Evolutionary conservation across 805 yeast species (phyloP).

Genomic region (Priceomyces fermenticarens): DNA sequence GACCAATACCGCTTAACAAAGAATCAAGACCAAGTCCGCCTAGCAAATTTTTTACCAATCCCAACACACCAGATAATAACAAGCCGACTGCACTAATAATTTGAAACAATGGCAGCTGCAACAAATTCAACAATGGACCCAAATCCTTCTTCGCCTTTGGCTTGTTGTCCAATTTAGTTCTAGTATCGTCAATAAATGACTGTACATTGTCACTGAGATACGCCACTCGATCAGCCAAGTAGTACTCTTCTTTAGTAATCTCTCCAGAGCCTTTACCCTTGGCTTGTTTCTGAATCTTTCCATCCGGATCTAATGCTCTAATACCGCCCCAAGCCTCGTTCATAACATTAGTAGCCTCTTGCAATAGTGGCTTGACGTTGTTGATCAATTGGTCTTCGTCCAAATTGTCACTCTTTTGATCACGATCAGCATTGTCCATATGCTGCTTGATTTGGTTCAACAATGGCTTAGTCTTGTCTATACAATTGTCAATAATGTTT

Average conservation of each 20-base stretch:
- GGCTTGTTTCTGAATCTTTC: constrained; percentile 1
- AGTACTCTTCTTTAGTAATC: constrained; percentile 1
- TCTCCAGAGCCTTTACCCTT: constrained; percentile 1
- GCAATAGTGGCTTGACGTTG: background rate
- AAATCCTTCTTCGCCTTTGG: constrained; percentile 3
- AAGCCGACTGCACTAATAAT: constrained; percentile 2
- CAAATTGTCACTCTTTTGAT: constrained; percentile 1
- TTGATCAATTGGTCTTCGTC: constrained; percentile 1
- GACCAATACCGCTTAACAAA: too few species aligned
- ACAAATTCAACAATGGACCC: constrained; percentile 1
- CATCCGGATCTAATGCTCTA: constrained; percentile 1
- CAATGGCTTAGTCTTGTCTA: constrained; percentile 3
- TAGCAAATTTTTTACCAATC: constrained; percentile 1
- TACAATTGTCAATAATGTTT: constrained; percentile 1
- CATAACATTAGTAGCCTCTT: constrained; percentile 1
- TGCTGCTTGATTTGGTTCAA: constrained; percentile 2
- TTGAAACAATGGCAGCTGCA: background rate
- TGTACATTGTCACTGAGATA: constrained; percentile 3
- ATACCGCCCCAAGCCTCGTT: constrained; percentile 2
- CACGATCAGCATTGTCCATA: constrained; percentile 2
- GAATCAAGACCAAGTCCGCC: too few species aligned
- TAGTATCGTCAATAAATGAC: constrained; percentile 1
- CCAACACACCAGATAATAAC: constrained; percentile 2
- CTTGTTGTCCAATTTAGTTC: constrained; percentile 2
- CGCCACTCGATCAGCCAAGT: constrained; percentile 1